Percentiles rank a stretch among this genome's conserved stretches.
Evolutionary conservation across 169 alveolate genomes (phyloP).

Genomic region (Eimeria maxima): DNA sequence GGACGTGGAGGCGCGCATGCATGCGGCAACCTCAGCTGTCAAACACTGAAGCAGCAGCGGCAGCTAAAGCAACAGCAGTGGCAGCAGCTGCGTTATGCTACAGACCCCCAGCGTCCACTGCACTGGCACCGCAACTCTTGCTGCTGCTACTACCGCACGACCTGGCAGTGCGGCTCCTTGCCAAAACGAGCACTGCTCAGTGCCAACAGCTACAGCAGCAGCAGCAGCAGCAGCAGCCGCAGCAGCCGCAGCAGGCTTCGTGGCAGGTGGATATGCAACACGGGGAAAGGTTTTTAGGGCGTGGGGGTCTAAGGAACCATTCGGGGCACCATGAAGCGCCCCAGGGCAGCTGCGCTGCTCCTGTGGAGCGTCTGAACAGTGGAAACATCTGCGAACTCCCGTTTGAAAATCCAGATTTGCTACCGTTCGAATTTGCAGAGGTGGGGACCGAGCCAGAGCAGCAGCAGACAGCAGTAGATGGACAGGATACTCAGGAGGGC

Average conservation of each 20-base stretch:
- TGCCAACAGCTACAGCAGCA: slow-evolving; percentile 35
- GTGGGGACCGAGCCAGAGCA: neutral
- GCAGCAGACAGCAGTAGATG: neutral
- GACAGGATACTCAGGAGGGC: neutral
- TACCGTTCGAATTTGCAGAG: neutral
- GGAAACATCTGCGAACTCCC: neutral
- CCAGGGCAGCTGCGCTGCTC: slow-evolving; percentile 28
- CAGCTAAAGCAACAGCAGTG: slow-evolving; percentile 33
- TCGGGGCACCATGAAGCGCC: neutral
- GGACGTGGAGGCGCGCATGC: slow-evolving; percentile 67
- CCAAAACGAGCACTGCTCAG: neutral
- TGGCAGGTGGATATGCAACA: neutral
- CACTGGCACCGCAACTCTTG: slow-evolving; percentile 59
- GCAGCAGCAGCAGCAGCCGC: neutral
- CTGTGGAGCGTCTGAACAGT: neutral
- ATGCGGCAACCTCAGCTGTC: slow-evolving; percentile 56
- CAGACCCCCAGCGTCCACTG: slow-evolving; percentile 54
- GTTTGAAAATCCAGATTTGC: neutral
- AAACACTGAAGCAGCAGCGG: slow-evolving; percentile 24
- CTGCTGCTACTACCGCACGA: slow-evolving; percentile 59
- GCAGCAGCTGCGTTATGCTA: slow-evolving; percentile 55
- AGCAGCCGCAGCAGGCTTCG: neutral
- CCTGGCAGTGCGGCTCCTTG: slow-evolving; percentile 40
- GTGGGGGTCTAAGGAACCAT: neutral
- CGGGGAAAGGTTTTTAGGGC: neutral